Base-by-base conservation (phyloP, 1,284 basidiomycete genomes). In the Schizophyllum commune region DNA sequence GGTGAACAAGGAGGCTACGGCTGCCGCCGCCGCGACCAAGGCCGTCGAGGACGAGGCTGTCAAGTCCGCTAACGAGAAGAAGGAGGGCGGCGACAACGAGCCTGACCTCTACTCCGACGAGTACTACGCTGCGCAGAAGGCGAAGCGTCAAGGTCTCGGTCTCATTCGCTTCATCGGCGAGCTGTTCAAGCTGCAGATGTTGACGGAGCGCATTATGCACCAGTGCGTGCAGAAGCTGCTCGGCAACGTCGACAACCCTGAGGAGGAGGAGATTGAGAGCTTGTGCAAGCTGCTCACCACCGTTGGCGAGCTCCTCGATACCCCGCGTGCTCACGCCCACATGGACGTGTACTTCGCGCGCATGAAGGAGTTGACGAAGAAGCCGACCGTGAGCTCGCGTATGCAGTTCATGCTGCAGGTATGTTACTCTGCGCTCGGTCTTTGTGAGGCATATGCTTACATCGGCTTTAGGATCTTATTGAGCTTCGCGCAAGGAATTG, bases 151-250 rank as follows among this genome's bases (percentile, higher is more conserved):
- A 66, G 95, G 96, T 74, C 88, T 98, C 22, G 96, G 96, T 81
- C 84, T 98, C 64, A 93, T 98, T 74, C 92, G 92, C 73, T 97
- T 99, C 78, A 97, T 98, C 66, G 96, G 96, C 69, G 96, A 98
- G 78, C 81, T 98, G 62, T 98, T 95, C 89, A 98, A 98, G 80
- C 80, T 98, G 51, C 89, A 90, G 74, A 96, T 97, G 92, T 79
- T 97, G 60, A 94, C 92, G 55, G 92, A 94, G 75, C 86, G 91
- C 66, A 96, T 96, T 76, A 98, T 99, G 89, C 91, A 95, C 75
- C 88, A 94, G 71, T 98, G 96, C 79, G 88, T 98, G 72, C 92
- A 95, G 83, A 94, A 95, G 75, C 83, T 98, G 6, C 81, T 98
- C 27, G 85, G 88, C 65, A 97, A 98, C 71, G 90, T 96, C 62